Conservation (phyloP, 768 basidiomycete species). For the Russula brevipes region DNA sequence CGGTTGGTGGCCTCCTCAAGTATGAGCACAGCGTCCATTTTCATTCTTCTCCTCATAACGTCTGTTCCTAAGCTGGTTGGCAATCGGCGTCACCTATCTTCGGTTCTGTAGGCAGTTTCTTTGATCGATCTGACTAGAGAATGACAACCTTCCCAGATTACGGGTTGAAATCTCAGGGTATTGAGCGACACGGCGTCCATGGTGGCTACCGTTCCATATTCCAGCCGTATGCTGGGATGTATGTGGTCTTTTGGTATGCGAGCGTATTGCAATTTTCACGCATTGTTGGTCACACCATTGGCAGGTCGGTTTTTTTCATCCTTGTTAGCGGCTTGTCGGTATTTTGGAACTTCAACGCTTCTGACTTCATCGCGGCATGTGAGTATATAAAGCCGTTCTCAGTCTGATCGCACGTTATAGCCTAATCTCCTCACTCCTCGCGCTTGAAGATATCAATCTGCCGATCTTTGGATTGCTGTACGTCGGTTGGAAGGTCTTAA, state of each 20-base stretch:
- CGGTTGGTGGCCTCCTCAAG: conserved; percentile 25
- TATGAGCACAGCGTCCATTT: neutral
- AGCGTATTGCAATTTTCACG: neutral
- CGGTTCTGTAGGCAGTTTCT: conserved; percentile 17
- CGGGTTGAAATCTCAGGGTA: conserved; percentile 17
- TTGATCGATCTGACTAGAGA: neutral
- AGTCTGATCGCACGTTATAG: neutral
- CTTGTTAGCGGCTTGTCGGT: conserved; percentile 17
- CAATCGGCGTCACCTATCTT: conserved; percentile 25
- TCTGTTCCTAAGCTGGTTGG: conserved; percentile 20
- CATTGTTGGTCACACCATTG: neutral
- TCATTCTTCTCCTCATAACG: neutral
- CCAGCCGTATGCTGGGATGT: conserved; percentile 25
- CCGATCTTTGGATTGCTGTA: conserved; percentile 20
- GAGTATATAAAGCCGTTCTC: neutral
- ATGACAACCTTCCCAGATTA: conserved; percentile 20
- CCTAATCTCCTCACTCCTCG: neutral
- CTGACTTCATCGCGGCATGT: conserved; percentile 25
- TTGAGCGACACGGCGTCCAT: neutral
- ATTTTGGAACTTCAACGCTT: conserved; percentile 20
- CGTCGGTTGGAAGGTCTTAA: conserved; percentile 21
- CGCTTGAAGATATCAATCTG: conserved; percentile 18
- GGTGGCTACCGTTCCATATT: conserved; percentile 19
- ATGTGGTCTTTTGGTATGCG: conserved; percentile 24
- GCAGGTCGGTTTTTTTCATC: no score